Evolutionary conservation across 2,329 filamentous ascomycete genomes (phyloP), one percentile per base, ranked within the genome.

Genomic region (Endocalyx cinctus): DNA sequence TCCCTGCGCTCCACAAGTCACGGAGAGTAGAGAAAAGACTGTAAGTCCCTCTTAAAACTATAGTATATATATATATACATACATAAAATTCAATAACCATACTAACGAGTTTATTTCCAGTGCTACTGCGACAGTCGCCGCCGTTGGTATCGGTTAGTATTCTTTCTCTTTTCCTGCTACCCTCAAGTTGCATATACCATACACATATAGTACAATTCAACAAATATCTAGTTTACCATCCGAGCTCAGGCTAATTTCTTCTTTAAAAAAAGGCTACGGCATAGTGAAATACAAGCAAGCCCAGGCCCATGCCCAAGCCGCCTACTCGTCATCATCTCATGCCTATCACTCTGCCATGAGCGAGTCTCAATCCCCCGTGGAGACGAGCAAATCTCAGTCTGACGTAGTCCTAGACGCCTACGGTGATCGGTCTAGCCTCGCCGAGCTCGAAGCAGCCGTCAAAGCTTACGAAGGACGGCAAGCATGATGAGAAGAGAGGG

Each of bases 391-490:
- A n/a, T n/a, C n/a, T n/a, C n/a, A n/a, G n/a, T n/a, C n/a, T n/a
- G 61, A 69, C 38, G 58, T 63, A 14, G 55, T 66, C 35, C 57
- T 70, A 52, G 63, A 72, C 22, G 63, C 69, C 36, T 74, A 73
- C 38, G 68, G 70, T 29, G 67, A 69, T 39, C 61, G 69, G 11
- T 64, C 64, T 17, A 72, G 63, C 41, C 55, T 74, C 4, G 62
- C 65, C 17, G 64, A 64, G 41, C 55, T 74, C 19, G 66, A 74
- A 47, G 64, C 59, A 28, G 70, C 70, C 3, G 58, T 73, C 33
- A 52, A 60, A 32, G 60, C 61, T 17, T 74, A 74, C 46, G 67
- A 67, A 45, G 31, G 47, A 8, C 44, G 47, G n/a, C 46, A 35
- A 10, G 8, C 8, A 23, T 23, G 33, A 46, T 37, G 37, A 13